Base-by-base conservation (phyloP, 2,329 filamentous ascomycete genomes). In the Rhexocercosporidium sp. region DNA sequence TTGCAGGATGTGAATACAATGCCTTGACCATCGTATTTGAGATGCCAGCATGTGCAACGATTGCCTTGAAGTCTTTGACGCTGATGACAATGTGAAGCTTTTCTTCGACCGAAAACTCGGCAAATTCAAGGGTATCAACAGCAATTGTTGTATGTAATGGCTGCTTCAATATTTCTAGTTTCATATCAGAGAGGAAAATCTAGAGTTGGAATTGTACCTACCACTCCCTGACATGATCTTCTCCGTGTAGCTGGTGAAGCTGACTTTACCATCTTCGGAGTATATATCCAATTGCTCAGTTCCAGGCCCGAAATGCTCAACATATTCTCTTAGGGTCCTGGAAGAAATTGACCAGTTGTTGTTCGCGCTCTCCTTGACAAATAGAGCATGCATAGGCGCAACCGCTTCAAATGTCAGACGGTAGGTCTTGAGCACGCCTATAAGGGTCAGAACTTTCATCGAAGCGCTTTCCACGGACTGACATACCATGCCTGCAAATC, bases 211-310 rank as follows among this genome's bases (percentile, higher is more conserved):
- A 37, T 51, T n/a, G 6, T 9, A 68, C 76, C 64, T 77, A 85
- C 86, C 85, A 76, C 89, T 90, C 22, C 90, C 88, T 72, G 89
- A 90, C 65, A 89, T 85, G 9, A 91, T 88, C 79, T 93, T 94
- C 77, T 94, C 92, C 0, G 91, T 94, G 74, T 92, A 94, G 75
- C 91, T 94, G 29, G 91, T 92, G 73, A 95, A 92, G 66, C 92
- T 91, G 18, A 92, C 86, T 37, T 88, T 81, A 11, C 81, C 89
- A 56, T 91, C 86, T 62, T 92, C 88, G 14, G 90, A 88, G 75
- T 92, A 91, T 70, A 95, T 90, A 72, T 94, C 92, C 2, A 95
- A 84, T 71, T 94, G 90, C 77, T 95, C 92, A 37, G 92, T 93
- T 5, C 91, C 92, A 1, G 90, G 90, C 0, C 91, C 91, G 75